Base-by-base conservation (phyloP, 257 asterid species). In the Apocynum venetum region DNA sequence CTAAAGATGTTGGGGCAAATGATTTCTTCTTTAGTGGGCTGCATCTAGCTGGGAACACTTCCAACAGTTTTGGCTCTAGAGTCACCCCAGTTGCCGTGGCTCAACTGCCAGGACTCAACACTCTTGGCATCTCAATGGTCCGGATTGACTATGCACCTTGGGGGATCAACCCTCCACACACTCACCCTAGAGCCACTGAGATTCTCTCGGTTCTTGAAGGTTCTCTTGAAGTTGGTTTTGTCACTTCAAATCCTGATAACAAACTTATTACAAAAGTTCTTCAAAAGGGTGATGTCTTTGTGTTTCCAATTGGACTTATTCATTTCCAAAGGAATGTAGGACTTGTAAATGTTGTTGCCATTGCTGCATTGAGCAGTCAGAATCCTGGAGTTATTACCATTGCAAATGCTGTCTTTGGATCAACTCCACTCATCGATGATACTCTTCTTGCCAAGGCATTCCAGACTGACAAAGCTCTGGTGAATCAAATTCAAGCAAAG, bases 101-200 rank as follows among this genome's bases (percentile, higher is more conserved):
- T 64, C 70, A 64, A 4, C 1, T 64, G 5, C 46, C 70, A 14
- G 70, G 70, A 13, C 70, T 64, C 46, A 64, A 64, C n/a, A 64
- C 70, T 4, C 46, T 64, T 1, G 70, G 70, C 44, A 64, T 64
- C 20, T 36, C 70, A 2, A 35, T 64, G 46, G 70, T 13, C 8
- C 17, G 70, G 4, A 36, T 36, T 4, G 70, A 64, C 47, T 64
- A 64, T 14, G 70, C 70, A 13, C 70, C 70, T 5, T 64, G 47
- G 70, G 70, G 70, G 36, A 64, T 64, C 70, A 64, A 64, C 70
- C 70, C 70, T 12, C 70, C 70, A 3, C 70, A 64, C n/a, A 64
- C 70, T 64, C 70, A 64, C 44, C 70, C 70, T 35, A 11, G 70
- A 15, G 70, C 70, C 8, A 64, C 70, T 4, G 70, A 64, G 70